phyloP scores from a whole-genome alignment of 768 basidiomycete genomes.

The Termitomyces sp. region DNA sequence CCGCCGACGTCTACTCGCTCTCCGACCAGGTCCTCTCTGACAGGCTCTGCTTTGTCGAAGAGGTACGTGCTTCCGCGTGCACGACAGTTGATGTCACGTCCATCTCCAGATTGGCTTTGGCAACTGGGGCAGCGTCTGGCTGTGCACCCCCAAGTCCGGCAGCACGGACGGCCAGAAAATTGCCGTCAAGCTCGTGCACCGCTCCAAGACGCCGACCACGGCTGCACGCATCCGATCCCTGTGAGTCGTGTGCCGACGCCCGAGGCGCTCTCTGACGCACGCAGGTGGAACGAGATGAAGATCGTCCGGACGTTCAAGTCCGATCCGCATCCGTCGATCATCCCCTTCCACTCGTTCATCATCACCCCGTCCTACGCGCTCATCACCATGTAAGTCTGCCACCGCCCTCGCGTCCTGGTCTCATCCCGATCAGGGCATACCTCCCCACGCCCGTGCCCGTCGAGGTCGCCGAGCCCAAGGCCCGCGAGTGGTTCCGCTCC shows the following conservation, averaged over 20 bases:
- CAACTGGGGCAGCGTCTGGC: slow-evolving; percentile 92
- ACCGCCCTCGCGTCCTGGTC: too few species aligned
- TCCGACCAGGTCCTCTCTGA: slow-evolving; percentile 69
- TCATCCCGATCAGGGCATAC: slow-evolving; percentile 71
- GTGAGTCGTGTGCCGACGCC: slow-evolving; percentile 34
- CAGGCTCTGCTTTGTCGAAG: slow-evolving; percentile 69
- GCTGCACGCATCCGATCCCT: slow-evolving; percentile 87
- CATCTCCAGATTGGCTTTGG: slow-evolving; percentile 75
- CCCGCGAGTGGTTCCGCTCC: slow-evolving; percentile 76
- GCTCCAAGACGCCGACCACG: slow-evolving; percentile 79
- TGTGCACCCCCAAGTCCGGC: slow-evolving; percentile 61
- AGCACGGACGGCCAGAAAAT: slow-evolving; percentile 50
- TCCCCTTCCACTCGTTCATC: slow-evolving; percentile 91
- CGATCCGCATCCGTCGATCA: slow-evolving; percentile 87
- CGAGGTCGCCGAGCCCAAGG: slow-evolving; percentile 74
- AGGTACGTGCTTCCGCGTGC: slow-evolving; percentile 35
- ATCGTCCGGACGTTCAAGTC: slow-evolving; percentile 80
- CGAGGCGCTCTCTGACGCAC: slow-evolving; percentile 1
- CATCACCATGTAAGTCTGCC: slow-evolving; percentile 90
- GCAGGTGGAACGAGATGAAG: slow-evolving; percentile 97
- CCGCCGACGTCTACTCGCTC: slow-evolving; percentile 66
- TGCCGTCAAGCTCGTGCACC: slow-evolving; percentile 92
- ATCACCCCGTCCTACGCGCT: slow-evolving; percentile 88
- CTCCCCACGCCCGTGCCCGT: slow-evolving; percentile 86
- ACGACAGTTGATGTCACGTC: slow-evolving; percentile 5